Evolutionary conservation across 164 flowering plant species (phyloP).

Genomic region (Hamamelis virginiana): DNA sequence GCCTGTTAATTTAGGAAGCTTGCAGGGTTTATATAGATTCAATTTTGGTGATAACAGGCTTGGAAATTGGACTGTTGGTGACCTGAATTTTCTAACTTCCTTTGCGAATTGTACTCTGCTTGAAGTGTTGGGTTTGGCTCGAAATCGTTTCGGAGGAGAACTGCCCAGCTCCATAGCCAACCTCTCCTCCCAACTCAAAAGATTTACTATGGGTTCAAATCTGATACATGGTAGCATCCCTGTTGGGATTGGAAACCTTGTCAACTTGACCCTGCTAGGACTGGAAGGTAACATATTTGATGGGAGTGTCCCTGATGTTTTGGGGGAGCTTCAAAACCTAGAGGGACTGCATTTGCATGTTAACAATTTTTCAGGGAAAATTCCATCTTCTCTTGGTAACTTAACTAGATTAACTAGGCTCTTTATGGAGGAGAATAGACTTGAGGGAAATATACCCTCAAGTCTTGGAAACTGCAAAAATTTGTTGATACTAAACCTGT

Average conservation of each 20-base stretch:
- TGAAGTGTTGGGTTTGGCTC: constrained; percentile 1
- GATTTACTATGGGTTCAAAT: constrained; percentile 18
- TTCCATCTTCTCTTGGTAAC: constrained; percentile 31
- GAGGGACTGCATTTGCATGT: neutral
- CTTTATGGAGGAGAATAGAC: constrained; percentile 11
- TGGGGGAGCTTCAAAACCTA: constrained; percentile 23
- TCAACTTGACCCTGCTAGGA: constrained; percentile 14
- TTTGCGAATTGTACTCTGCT: constrained; percentile 33
- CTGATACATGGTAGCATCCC: constrained; percentile 34
- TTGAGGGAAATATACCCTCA: constrained; percentile 27
- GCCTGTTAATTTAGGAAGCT: constrained; percentile 12
- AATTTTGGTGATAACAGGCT: constrained; percentile 13
- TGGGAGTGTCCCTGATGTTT: constrained; percentile 17
- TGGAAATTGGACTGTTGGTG: constrained; percentile 23
- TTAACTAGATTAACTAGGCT: constrained; percentile 9
- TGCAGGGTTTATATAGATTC: constrained; percentile 6
- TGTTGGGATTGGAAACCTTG: constrained; percentile 24
- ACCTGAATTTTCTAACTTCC: constrained; percentile 24
- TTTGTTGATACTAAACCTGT: constrained; percentile 12
- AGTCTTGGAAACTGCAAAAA: constrained; percentile 21
- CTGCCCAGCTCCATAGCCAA: constrained; percentile 27
- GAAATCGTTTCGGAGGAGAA: constrained; percentile 29
- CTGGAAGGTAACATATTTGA: constrained; percentile 13
- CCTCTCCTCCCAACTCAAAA: constrained; percentile 20
- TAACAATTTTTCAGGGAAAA: constrained; percentile 22